Evolutionary conservation across 306 rosid species (phyloP), one percentile per base, ranked within the genome.

Genomic region (Mimosa bimucronata): DNA sequence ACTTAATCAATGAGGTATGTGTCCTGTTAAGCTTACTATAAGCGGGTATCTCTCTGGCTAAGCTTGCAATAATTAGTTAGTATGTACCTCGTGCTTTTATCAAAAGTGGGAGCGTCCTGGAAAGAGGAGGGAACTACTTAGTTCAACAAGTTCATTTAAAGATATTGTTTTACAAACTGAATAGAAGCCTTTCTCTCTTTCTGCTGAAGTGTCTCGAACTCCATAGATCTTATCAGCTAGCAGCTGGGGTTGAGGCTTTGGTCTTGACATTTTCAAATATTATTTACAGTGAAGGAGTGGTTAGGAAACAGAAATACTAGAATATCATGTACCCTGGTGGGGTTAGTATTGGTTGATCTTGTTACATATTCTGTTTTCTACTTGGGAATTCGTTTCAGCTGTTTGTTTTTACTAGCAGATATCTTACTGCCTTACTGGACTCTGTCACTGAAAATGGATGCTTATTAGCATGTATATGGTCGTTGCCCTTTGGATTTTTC

Each of bases 401-500:
- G 34, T 16, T 26, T 61, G 67, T 9, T 61, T 61, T 28, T 28
- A 61, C 67, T 28, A 14, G n/a, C 67, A 13, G 67, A 61, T 61
- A 29, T 28, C 9, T 28, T 61, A 6, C 31, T 64, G 42, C 12
- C 9, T 28, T 61, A 6, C 31, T 64, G 42, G 23, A 52, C 29
- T 61, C 67, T 42, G 28, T 73, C 40, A 58, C 41, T 76, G 50
- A 46, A 71, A 21, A 19, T 67, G 40, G 60, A 37, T 74, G 28
- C 60, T 55, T 48, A 61, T 42, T 6, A 50, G 76, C 64, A 29
- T 62, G 81, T 28, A 61, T 38, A n/a, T 70, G 83, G 83, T 44
- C 85, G 74, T 57, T 66, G 14, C 38, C 70, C 83, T 37, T 40
- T 67, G 85, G 55, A 77, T 50, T 62, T 82, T 77, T 52, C 34